phyloP scores from a whole-genome alignment of 768 basidiomycete genomes.

The Mycena haematopus region DNA sequence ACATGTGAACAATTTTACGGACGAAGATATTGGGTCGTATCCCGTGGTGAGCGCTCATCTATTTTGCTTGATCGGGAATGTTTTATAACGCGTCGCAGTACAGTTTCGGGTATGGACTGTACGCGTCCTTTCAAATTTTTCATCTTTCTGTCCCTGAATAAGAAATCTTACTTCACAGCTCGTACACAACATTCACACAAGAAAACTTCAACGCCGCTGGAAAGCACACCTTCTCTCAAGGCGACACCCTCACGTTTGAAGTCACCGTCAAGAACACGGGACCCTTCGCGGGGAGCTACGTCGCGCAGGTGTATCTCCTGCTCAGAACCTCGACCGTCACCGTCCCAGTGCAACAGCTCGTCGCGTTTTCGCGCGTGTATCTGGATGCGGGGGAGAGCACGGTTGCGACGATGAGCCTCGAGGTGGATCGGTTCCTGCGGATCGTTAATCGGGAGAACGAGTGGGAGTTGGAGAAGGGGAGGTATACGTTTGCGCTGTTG shows the following conservation, averaged over 20 bases:
- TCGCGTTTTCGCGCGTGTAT: constrained; percentile 33
- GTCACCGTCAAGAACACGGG: constrained; percentile 33
- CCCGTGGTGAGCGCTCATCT: constrained; percentile 29
- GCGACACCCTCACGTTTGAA: constrained; percentile 32
- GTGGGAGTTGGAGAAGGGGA: constrained; percentile 35
- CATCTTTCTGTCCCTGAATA: background rate
- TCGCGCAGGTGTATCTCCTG: constrained; percentile 35
- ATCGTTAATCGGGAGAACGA: constrained; percentile 32
- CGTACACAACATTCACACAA: constrained; percentile 32
- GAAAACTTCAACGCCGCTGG: constrained; percentile 31
- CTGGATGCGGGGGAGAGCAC: constrained; percentile 28
- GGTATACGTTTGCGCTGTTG: constrained; percentile 34
- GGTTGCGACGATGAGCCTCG: constrained; percentile 28
- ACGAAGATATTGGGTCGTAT: constrained; percentile 31
- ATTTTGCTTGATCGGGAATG: background rate
- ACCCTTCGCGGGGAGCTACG: constrained; percentile 31
- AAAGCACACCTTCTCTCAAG: constrained; percentile 26
- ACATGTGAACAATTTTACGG: constrained; percentile 33
- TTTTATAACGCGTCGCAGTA: constrained; percentile 23
- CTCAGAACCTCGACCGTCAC: constrained; percentile 31
- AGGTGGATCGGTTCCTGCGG: constrained; percentile 34
- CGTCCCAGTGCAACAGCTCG: constrained; percentile 31
- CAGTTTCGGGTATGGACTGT: constrained; percentile 36
- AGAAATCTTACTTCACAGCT: constrained; percentile 8
- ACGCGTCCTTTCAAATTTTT: background rate